Conservation (phyloP, 805 yeast species). For the Komagataella pastoris region DNA sequence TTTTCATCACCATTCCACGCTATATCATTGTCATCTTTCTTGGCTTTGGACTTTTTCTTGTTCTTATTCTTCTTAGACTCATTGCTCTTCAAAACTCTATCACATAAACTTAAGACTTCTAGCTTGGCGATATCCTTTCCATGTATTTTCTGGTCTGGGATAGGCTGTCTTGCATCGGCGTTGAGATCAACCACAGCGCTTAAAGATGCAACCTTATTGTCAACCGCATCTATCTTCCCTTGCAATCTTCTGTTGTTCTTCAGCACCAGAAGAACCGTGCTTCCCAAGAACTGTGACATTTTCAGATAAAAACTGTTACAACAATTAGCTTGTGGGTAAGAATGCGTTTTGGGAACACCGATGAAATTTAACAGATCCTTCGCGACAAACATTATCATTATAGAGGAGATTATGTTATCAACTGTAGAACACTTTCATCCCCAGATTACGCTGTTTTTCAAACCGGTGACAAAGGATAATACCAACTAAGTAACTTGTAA, state of each 20-base stretch:
- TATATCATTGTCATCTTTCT: slow-evolving; percentile 34
- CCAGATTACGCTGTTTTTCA: background rate
- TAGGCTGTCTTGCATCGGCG: background rate
- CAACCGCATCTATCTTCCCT: background rate
- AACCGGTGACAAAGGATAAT: background rate
- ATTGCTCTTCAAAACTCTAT: slow-evolving; percentile 7
- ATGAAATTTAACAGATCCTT: background rate
- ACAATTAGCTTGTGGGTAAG: background rate
- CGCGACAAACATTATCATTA: background rate
- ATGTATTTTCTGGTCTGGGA: background rate
- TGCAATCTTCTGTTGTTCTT: slow-evolving; percentile 5
- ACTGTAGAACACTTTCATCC: background rate
- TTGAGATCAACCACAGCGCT: background rate
- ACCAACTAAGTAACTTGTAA: background rate
- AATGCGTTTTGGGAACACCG: background rate
- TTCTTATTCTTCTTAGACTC: slow-evolving; percentile 18
- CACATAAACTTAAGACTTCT: slow-evolving; percentile 4
- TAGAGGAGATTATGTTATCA: background rate
- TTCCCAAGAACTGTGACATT: slow-evolving; percentile 3
- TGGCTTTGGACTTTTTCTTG: slow-evolving; percentile 44
- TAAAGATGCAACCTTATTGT: background rate
- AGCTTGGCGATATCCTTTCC: background rate
- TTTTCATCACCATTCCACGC: slow-evolving; percentile 39
- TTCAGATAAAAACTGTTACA: background rate
- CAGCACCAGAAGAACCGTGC: slow-evolving; percentile 6